Base-by-base conservation (phyloP, 192 early-diverging fungal species). In the Gaertneriomyces sp. region DNA sequence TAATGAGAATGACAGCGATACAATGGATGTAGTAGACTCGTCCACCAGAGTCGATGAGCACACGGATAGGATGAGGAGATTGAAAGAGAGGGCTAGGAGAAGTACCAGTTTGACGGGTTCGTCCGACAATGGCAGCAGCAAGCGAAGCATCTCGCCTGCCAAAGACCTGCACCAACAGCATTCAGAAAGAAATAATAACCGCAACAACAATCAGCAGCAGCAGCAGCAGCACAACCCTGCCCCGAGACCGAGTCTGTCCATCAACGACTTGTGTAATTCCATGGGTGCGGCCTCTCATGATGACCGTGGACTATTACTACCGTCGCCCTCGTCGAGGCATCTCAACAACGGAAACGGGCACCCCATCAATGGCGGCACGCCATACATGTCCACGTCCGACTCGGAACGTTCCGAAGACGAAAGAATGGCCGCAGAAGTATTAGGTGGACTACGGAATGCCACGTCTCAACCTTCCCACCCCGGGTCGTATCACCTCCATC, bases 381-480 rank as follows among this genome's bases (percentile, higher is more conserved):
- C 52, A 7, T 12, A 8, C 16, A 45, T 20, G 72, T 68, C 58
- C 60, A 62, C 42, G 2, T 33, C 25, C 25, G 25, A 33, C 25
- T 33, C 25, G 25, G 25, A 33, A 33, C 25, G 25, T 0, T 33
- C 25, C 2, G 25, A 33, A 33, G 77, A 74, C 45, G 73, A 73
- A 44, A 74, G 69, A 55, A 33, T 72, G 45, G 79, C 76, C 20
- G 79, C 74, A 9, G 79, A 78, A 63, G 71, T 73, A 6, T 63
- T 81, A 11, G 70, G 63, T 47, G 70, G 69, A 7, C 52, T 81
- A n/a, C 47, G 63, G 12, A 57, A 66, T 38, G 62, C 25, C 25
- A 57, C 38, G 11, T 42, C 19, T 20, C 46, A 25, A 7, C 44
- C 19, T 43, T 51, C 6, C 3, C 50, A 14, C 40, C 42, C 53